phyloP scores from a whole-genome alignment of 352 stramenopile genomes.

The Poterioochromonas sp. region DNA sequence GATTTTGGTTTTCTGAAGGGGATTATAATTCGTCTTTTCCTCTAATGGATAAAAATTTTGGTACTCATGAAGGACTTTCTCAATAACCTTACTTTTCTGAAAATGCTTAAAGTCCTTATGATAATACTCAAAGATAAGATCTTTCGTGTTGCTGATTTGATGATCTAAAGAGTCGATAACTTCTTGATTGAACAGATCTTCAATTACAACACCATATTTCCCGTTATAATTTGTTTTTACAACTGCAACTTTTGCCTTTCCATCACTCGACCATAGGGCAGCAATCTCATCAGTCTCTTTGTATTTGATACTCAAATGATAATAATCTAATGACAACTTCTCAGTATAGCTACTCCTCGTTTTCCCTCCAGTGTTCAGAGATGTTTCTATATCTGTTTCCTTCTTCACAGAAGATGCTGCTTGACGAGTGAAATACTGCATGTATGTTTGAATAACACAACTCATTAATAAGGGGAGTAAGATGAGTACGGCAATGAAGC shows the following conservation, averaged over 20 bases:
- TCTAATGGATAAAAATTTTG: no score
- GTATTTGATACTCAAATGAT: background rate
- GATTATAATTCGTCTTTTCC: no score
- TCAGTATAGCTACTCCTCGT: background rate
- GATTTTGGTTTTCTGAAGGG: no score
- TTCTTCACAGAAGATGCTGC: background rate
- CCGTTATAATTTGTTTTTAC: background rate
- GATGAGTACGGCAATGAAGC: background rate
- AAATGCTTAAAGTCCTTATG: no score
- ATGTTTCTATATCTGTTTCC: background rate
- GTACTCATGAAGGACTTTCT: no score
- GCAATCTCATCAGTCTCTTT: background rate
- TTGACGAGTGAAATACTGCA: conserved; percentile 3
- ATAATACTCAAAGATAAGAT: no score
- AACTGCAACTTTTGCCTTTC: background rate
- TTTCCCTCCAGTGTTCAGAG: no score
- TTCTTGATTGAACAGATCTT: no score
- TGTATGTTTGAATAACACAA: conserved; percentile 24
- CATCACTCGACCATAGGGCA: background rate
- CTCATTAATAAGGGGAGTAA: background rate
- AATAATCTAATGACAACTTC: background rate
- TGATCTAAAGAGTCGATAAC: no score
- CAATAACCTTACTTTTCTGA: no score
- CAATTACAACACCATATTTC: no score
- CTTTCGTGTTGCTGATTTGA: no score